Conservation (phyloP, 2,329 filamentous ascomycete species). For the Epichloe sibirici region DNA sequence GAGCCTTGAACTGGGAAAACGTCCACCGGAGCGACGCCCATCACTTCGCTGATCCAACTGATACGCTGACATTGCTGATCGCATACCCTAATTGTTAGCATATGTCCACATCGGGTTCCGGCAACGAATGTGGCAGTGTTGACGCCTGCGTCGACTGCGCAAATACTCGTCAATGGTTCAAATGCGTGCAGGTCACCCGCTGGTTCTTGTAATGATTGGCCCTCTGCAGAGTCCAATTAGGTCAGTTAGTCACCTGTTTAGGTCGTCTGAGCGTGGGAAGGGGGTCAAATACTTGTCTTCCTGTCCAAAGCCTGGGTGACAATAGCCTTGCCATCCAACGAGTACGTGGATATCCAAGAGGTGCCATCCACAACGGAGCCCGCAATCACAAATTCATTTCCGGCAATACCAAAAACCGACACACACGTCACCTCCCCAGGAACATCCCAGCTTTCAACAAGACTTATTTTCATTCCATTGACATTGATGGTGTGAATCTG, state of each 20-base stretch:
- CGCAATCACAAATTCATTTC: slow-evolving; percentile 17
- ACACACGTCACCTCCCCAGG: slow-evolving; percentile 40
- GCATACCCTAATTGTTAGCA: slow-evolving; percentile 27
- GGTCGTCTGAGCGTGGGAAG: background rate
- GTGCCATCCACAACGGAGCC: slow-evolving; percentile 21
- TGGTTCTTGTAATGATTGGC: background rate
- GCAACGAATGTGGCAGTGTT: slow-evolving; percentile 23
- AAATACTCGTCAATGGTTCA: slow-evolving; percentile 36
- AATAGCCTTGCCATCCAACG: slow-evolving; percentile 14
- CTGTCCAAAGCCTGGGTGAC: slow-evolving; percentile 6
- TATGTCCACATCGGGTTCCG: slow-evolving; percentile 40
- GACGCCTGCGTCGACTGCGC: slow-evolving; percentile 16
- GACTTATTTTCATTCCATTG: slow-evolving; percentile 19
- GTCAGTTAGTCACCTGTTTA: background rate
- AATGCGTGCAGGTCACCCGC: slow-evolving; percentile 1
- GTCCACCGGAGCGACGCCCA: slow-evolving; percentile 25
- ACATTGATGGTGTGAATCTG: slow-evolving; percentile 27
- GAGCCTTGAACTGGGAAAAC: slow-evolving; percentile 18
- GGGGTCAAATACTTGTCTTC: background rate
- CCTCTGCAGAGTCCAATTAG: background rate
- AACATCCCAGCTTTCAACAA: slow-evolving; percentile 20
- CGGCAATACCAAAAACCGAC: slow-evolving; percentile 18
- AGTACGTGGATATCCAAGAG: slow-evolving; percentile 23
- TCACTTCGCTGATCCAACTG: slow-evolving; percentile 18
- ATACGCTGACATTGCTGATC: slow-evolving; percentile 11